Evolutionary conservation across 1,284 basidiomycete species (phyloP).

Genomic region (Gymnopus androsaceus): DNA sequence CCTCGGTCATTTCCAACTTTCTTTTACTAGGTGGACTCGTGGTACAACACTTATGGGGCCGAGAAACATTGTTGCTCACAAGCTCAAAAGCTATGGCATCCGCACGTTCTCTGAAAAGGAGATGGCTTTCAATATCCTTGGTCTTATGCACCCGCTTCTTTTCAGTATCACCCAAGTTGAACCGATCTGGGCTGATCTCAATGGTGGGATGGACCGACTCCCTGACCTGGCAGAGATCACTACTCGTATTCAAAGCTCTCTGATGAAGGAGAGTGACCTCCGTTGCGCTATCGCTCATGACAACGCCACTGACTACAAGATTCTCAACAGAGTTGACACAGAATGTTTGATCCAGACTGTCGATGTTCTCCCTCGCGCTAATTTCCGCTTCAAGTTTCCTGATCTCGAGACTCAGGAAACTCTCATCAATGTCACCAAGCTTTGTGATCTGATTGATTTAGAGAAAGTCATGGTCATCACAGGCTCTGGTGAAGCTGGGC

Average conservation of each 20-base stretch:
- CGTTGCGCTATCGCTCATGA: slow-evolving; percentile 93
- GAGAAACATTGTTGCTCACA: slow-evolving; percentile 93
- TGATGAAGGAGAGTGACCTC: slow-evolving; percentile 83
- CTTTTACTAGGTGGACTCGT: slow-evolving; percentile 78
- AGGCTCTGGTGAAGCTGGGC: slow-evolving; percentile 97
- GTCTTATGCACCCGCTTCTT: slow-evolving; percentile 97
- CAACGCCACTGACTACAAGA: slow-evolving; percentile 93
- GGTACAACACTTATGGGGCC: slow-evolving; percentile 98
- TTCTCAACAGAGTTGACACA: slow-evolving; percentile 88
- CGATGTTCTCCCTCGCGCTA: slow-evolving; percentile 92
- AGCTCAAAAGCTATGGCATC: slow-evolving; percentile 91
- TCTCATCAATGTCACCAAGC: slow-evolving; percentile 72
- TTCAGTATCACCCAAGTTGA: slow-evolving; percentile 99
- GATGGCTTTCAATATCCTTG: slow-evolving; percentile 99
- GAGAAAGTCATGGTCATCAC: slow-evolving; percentile 96
- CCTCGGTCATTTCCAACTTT: slow-evolving; percentile 14
- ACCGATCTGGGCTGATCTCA: slow-evolving; percentile 97
- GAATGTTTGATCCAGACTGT: slow-evolving; percentile 94
- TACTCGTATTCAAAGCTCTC: slow-evolving; percentile 78
- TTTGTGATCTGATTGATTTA: slow-evolving; percentile 88
- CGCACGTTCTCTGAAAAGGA: slow-evolving; percentile 99
- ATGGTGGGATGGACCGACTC: slow-evolving; percentile 96
- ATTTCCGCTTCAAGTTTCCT: slow-evolving; percentile 97
- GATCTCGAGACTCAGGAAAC: slow-evolving; percentile 67
- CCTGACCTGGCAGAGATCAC: slow-evolving; percentile 94